Percentiles rank a stretch among this genome's conserved stretches.
Evolutionary conservation across 768 basidiomycete species (phyloP).

Genomic region (Auriscalpium microsporum): DNA sequence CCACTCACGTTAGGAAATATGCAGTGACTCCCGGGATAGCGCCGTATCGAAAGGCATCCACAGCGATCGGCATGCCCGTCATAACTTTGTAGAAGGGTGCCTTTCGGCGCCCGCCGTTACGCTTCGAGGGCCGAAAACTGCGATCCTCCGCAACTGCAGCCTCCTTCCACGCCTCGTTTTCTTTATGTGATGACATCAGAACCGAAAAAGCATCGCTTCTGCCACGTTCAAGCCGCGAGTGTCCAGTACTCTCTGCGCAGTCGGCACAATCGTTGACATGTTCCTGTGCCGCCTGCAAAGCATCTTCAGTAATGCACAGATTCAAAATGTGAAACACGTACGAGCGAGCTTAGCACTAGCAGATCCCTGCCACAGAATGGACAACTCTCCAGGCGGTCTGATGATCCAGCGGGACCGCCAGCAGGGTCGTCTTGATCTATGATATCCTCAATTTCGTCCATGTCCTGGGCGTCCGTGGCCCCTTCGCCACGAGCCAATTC

Average conservation of each 20-base stretch:
- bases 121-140: constrained; percentile 36
- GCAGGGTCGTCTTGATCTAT: constrained; percentile 20
- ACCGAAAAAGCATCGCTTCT: constrained; percentile 53
- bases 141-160: constrained; percentile 47
- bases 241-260: constrained; percentile 8
- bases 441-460: constrained; percentile 22
- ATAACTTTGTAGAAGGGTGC: constrained; percentile 96
- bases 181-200: constrained; percentile 84
- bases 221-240: background rate
- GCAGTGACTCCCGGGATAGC: constrained; percentile 82
- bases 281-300: constrained; percentile 34
- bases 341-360: constrained; percentile 20
- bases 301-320: constrained; percentile 2
- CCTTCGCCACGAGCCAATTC: constrained; percentile 33
- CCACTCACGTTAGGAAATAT: constrained; percentile 79
- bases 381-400: constrained; percentile 16
- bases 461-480: constrained; percentile 19
- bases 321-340: constrained; percentile 14
- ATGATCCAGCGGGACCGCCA: background rate
- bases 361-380: constrained; percentile 24
- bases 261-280: constrained; percentile 58
- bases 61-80: constrained; percentile 96
- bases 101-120: constrained; percentile 48
- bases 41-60: constrained; percentile 96
- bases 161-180: constrained; percentile 80